Percentiles rank a stretch among this genome's conserved stretches.
These are phyloP conservation scores for Apiospora phragmitis DNA, from an alignment of 2,329 filamentous ascomycete species.

Conservation along the genomic window DNA sequence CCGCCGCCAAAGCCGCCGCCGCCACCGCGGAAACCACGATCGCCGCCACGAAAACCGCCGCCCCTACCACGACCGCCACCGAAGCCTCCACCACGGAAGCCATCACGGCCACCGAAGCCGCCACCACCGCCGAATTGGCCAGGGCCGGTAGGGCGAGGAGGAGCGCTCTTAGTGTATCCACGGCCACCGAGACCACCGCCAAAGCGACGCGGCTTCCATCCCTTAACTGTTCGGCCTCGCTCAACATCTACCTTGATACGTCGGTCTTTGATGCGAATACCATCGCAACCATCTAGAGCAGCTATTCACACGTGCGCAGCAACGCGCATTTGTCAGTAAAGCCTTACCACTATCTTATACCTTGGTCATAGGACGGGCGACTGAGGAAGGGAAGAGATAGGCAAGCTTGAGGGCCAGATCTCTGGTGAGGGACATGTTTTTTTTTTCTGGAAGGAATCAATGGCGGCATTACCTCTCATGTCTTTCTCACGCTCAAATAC, in stretches of 20 bases:
- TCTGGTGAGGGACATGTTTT: slow-evolving; percentile 45
- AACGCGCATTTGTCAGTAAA: slow-evolving; percentile 68
- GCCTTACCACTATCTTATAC: slow-evolving; percentile 57
- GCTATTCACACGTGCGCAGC: slow-evolving; percentile 67
- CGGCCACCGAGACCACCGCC: slow-evolving; percentile 91
- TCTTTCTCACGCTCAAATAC: slow-evolving; percentile 97
- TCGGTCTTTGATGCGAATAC: slow-evolving; percentile 88
- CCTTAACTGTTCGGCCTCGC: slow-evolving; percentile 88
- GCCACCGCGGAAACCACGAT: slow-evolving; percentile 44
- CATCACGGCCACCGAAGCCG: slow-evolving; percentile 60
- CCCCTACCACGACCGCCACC: slow-evolving; percentile 48
- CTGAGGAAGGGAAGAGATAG: slow-evolving; percentile 39
- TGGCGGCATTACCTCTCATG: slow-evolving; percentile 87
- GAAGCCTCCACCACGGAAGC: slow-evolving; percentile 54
- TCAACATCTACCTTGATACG: slow-evolving; percentile 95
- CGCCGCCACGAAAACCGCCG: slow-evolving; percentile 34
- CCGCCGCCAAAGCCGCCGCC: slow-evolving; percentile 58
- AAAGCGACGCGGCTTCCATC: slow-evolving; percentile 88
- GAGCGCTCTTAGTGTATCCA: slow-evolving; percentile 82
- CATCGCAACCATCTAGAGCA: slow-evolving; percentile 83
- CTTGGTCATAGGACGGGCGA: slow-evolving; percentile 28
- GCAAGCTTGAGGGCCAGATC: slow-evolving; percentile 60
- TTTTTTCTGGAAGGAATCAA: slow-evolving; percentile 37
- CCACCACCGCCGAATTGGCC: slow-evolving; percentile 60
- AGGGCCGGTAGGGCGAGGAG: slow-evolving; percentile 69